Evolutionary conservation across 176 grass and related monocot genomes (phyloP).

Genomic region (Oropetium thomaeum): DNA sequence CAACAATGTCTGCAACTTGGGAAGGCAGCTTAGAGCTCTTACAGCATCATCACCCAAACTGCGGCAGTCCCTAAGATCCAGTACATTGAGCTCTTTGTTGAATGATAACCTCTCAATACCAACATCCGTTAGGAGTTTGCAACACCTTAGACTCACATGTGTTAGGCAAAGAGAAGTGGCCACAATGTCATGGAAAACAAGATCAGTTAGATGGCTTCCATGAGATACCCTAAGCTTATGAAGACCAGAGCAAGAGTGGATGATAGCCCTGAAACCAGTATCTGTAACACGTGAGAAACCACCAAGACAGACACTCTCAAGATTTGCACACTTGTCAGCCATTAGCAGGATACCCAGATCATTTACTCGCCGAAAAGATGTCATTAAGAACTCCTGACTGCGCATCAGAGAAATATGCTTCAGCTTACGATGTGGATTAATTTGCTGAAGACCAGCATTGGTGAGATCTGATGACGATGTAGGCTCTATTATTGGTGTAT

Average conservation of each 20-base stretch:
- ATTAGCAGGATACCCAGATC: slow-evolving; percentile 88
- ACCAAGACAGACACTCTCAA: slow-evolving; percentile 89
- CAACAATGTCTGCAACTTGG: slow-evolving; percentile 58
- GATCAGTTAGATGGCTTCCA: slow-evolving; percentile 81
- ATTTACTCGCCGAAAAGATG: slow-evolving; percentile 76
- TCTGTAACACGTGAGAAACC: slow-evolving; percentile 95
- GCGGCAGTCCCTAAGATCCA: slow-evolving; percentile 88
- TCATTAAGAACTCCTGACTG: slow-evolving; percentile 87
- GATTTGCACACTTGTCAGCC: slow-evolving; percentile 69
- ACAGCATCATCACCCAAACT: slow-evolving; percentile 81
- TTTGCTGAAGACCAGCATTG: slow-evolving; percentile 79
- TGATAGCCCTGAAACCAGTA: slow-evolving; percentile 82
- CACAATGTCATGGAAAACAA: slow-evolving; percentile 97
- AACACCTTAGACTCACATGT: slow-evolving; percentile 91
- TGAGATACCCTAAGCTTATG: slow-evolving; percentile 83
- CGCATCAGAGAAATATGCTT: slow-evolving; percentile 86
- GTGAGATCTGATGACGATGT: slow-evolving; percentile 75
- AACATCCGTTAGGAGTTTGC: slow-evolving; percentile 77
- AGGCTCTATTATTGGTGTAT: slow-evolving; percentile 82
- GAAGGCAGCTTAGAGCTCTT: slow-evolving; percentile 72
- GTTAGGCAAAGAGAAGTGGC: slow-evolving; percentile 94
- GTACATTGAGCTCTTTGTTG: slow-evolving; percentile 82
- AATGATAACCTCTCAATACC: slow-evolving; percentile 75
- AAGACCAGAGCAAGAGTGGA: slow-evolving; percentile 82
- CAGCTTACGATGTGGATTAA: slow-evolving; percentile 79